Evolutionary conservation across 805 yeast genomes (phyloP), one percentile per base, ranked within the genome.

Genomic region (Ogataea dorogensis): DNA sequence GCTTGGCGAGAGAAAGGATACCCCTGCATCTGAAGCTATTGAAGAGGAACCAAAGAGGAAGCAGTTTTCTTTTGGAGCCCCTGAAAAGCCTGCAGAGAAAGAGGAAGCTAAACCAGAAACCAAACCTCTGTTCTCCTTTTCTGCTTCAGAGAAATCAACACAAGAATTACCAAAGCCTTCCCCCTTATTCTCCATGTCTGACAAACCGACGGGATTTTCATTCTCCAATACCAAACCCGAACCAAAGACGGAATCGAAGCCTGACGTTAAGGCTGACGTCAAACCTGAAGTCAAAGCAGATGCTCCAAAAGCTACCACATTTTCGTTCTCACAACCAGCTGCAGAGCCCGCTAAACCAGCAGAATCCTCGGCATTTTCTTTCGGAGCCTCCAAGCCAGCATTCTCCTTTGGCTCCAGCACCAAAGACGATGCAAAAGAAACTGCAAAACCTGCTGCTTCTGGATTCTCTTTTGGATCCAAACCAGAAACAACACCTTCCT

Each of bases 331-430:
- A n/a, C 15, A 18, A 10, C 17, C 23, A 14, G 9, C 32, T 1
- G 32, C 17, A 5, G 16, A 19, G 8, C 11, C 25, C 15, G 26
- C 3, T 14, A 31, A 31, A 18, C 31, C 17, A 10, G 22, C 28
- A 22, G 33, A 13, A 28, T 9, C 33, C 3, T 29, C 38, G 16
- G 41, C 45, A 10, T 43, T 44, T 27, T 19, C 44, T 4, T 43
- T 47, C 36, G 44, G 47, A 5, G 17, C 27, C n/a, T n/a, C n/a
- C 15, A 11, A 33, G 17, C 27, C 26, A 12, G 23, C 31, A 9
- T 22, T 16, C 4, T 15, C 20, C n/a, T 15, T 16, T n/a, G 12
- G 24, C 13, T 7, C 19, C 4, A 8, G 14, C 6, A 17, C n/a
- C 5, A 29, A 23, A n/a, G 15, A 11, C 20, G 20, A 31, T 10